Base-by-base conservation (phyloP, 108 stramenopile genomes). In the Cylindrotheca closterium region DNA sequence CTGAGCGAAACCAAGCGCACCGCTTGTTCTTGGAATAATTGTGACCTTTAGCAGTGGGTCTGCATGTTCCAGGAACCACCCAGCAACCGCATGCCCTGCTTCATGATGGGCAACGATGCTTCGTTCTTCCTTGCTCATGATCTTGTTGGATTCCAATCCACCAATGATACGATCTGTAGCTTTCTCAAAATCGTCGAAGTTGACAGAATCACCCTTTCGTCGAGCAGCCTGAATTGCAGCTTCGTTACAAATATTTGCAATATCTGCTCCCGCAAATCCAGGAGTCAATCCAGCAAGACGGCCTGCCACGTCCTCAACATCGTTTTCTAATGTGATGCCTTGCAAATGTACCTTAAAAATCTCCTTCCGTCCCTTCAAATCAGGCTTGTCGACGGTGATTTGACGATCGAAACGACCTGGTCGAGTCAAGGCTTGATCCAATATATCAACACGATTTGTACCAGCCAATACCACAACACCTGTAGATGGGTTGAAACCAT, bases 381-480 rank as follows among this genome's bases (percentile, higher is more conserved):
- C 94, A 3, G 97, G 95, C 29, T 79, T 75, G 33, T 94, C 84
- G 7, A 96, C 93, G 17, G 74, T 80, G 46, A 98, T 93, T 63
- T 86, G 86, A 54, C 89, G 76, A 90, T 98, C 97, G 75, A 98
- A 96, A 24, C 97, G 87, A 19, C 97, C 97, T 3, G 97, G 97
- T 34, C 97, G 82, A 4, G 87, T 73, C 51, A 98, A 73, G 7
- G 97, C 97, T 60, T 70, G 73, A 79, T 98, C 97, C 18, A 98
- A 76, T 61, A 91, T 85, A 68, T 97, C 94, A 0, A 83, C 85
- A 42, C 93, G 87, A 77, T 97, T 97, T 28, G 97, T 98, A 30
- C 95, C 97, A 3, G 91, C 97, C 42, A 98, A 76, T 5, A 93
- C 88, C 45, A 98, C 91, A 37, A 96, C 89, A 58, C 90, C 79